These are phyloP conservation scores for Phytophthora pistaciae DNA, from an alignment of 352 stramenopile genomes.

Conservation along the genomic window DNA sequence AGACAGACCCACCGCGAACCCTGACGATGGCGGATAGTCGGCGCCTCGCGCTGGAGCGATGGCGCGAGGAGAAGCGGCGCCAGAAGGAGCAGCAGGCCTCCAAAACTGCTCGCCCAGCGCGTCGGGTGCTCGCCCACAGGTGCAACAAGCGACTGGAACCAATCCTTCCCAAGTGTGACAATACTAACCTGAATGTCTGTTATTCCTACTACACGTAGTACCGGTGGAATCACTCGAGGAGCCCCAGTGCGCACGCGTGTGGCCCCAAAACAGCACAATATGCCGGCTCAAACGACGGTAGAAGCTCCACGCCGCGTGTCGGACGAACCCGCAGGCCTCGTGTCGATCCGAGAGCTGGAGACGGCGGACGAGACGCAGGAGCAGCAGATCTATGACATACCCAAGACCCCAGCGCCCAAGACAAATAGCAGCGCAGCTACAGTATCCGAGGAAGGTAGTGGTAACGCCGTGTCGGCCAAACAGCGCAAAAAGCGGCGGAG, in stretches of 20 bases:
- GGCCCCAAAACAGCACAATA: not conserved
- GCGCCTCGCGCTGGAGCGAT: slow-evolving; percentile 69
- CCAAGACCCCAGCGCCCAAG: not conserved
- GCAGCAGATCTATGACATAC: not conserved
- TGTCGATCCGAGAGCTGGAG: slow-evolving; percentile 1
- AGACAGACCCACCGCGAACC: too few species aligned
- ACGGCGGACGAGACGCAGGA: not conserved
- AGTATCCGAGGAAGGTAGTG: slow-evolving; percentile 4
- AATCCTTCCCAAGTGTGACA: not conserved
- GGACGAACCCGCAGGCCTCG: not conserved
- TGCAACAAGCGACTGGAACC: not conserved
- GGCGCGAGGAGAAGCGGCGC: slow-evolving; percentile 57
- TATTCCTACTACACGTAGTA: not conserved
- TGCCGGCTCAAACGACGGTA: not conserved
- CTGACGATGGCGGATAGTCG: slow-evolving; percentile 62
- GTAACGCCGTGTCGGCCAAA: not conserved
- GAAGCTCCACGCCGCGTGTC: not conserved
- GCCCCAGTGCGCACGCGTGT: not conserved
- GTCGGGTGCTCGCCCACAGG: slow-evolving; percentile 22
- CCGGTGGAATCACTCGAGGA: not conserved
- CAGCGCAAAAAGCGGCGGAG: slow-evolving; percentile 50
- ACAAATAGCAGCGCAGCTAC: not conserved
- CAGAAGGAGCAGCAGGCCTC: slow-evolving; percentile 17
- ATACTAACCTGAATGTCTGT: not conserved
- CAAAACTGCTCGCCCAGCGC: not conserved